Base-by-base conservation (phyloP, 768 basidiomycete genomes). In the Imleria badia region DNA sequence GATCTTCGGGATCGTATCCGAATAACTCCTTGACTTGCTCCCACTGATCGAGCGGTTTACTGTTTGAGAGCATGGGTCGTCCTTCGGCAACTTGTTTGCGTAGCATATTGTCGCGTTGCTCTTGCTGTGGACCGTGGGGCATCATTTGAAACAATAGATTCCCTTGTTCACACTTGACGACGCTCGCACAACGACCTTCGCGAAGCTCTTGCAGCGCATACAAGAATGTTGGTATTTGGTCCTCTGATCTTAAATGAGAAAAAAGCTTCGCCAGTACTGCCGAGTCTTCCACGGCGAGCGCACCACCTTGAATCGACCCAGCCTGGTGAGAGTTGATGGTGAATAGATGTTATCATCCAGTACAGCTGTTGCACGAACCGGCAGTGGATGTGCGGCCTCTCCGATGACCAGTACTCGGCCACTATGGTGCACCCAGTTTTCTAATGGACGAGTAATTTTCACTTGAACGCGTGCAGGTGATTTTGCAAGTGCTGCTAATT, bases 181-280 rank as follows among this genome's bases (percentile, higher is more conserved):
- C 75, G n/a, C 66, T 65, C n/a, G 68, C 67, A 49, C 75, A 79
- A n/a, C 83, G 78, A 9, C 73, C 71, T 61, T 81, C 76, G 39
- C 84, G 75, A 50, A 85, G 72, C 52, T 86, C 84, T 63, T 85
- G 81, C 62, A 81, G 79, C 11, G 81, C 84, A 30, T 73, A 66
- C 50, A 85, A 68, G 45, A 86, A 68, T 14, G 75, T 74, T 1
- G 78, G 70, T 34, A 86, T 71, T 59, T 86, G 80, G 5, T 76
- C 73, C 44, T 68, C 66, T 36, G 71, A 61, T 42, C 73, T 71
- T 5, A 86, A 72, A 46, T 78, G 76, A 19, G 80, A 76, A 63
- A 87, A 85, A n/a, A 86, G 75, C 45, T 73, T 77, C 19, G 79
- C 83, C 17, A 86, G 67, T 6, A 81, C 78, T 51, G 82, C 81